Conservation (phyloP, 177 flowering plant species). For the Vitis hybrid region DNA sequence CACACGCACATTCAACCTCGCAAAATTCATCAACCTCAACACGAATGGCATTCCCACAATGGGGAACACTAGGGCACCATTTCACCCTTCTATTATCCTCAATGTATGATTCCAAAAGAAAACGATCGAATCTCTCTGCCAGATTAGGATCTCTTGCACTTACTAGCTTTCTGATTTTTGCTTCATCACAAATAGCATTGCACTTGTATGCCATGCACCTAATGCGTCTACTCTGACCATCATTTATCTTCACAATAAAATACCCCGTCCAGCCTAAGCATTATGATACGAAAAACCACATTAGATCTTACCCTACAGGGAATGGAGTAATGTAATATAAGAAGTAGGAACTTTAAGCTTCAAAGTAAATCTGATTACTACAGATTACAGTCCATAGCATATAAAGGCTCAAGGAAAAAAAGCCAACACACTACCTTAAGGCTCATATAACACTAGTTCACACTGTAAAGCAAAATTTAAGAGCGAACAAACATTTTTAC, state of each 20-base stretch:
- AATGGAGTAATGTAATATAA: neutral
- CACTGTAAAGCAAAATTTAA: too few relatives aligned
- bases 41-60: slow-evolving; percentile 97
- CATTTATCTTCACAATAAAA: slow-evolving; percentile 88
- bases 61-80: slow-evolving; percentile 98
- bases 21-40: slow-evolving; percentile 75
- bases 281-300: neutral
- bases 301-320: neutral
- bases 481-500: too few relatives aligned
- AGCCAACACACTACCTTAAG: too few relatives aligned
- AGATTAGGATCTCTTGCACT: slow-evolving; percentile 64
- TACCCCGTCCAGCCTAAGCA: slow-evolving; percentile 91
- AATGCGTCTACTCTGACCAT: slow-evolving; percentile 94
- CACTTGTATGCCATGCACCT: slow-evolving; percentile 95
- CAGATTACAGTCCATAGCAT: too few relatives aligned
- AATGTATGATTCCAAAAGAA: slow-evolving; percentile 94
- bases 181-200: slow-evolving; percentile 90
- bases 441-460: too few relatives aligned
- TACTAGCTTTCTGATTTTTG: slow-evolving; percentile 65
- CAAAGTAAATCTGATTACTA: too few relatives aligned
- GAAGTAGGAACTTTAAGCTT: too few relatives aligned
- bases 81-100: slow-evolving; percentile 95
- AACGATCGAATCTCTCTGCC: slow-evolving; percentile 87
- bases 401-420: too few relatives aligned
- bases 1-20: slow-evolving; percentile 96